phyloP scores from a whole-genome alignment of 345 rosid genomes.

The Syzygium aromaticum region DNA sequence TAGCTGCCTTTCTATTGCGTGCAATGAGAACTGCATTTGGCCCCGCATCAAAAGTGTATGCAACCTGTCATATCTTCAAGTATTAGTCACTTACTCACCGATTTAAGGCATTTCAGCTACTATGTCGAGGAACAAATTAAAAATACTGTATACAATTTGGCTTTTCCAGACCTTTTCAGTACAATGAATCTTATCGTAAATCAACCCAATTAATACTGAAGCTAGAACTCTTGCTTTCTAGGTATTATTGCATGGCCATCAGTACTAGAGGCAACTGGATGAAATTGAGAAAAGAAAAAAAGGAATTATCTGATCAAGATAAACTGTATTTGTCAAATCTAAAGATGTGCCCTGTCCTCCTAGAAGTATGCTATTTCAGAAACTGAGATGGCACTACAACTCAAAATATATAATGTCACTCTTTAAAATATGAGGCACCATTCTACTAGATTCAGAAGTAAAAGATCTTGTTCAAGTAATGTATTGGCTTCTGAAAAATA shows the following conservation, averaged over 20 bases:
- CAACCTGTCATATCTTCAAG: slow-evolving; percentile 43
- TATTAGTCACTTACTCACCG: neutral
- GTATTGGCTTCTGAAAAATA: neutral
- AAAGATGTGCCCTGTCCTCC: neutral
- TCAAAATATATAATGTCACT: neutral
- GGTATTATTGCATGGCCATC: neutral
- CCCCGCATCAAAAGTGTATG: slow-evolving; percentile 96
- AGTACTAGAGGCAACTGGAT: neutral
- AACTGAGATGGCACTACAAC: neutral
- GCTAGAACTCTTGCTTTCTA: neutral
- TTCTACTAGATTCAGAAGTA: neutral
- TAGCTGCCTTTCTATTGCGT: slow-evolving; percentile 50
- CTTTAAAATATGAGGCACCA: neutral
- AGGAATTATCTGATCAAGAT: neutral
- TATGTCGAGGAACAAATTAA: neutral
- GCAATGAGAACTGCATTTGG: slow-evolving; percentile 89
- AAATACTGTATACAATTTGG: neutral
- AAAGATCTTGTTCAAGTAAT: neutral
- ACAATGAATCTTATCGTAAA: neutral
- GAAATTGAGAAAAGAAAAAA: neutral
- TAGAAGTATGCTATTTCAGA: neutral
- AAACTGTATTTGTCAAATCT: neutral
- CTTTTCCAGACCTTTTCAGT: neutral
- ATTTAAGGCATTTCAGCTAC: neutral
- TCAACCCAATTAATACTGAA: neutral